Evolutionary conservation across 2,329 filamentous ascomycete species (phyloP), one percentile per base, ranked within the genome.

Genomic region (Exophiala alcalophila): DNA sequence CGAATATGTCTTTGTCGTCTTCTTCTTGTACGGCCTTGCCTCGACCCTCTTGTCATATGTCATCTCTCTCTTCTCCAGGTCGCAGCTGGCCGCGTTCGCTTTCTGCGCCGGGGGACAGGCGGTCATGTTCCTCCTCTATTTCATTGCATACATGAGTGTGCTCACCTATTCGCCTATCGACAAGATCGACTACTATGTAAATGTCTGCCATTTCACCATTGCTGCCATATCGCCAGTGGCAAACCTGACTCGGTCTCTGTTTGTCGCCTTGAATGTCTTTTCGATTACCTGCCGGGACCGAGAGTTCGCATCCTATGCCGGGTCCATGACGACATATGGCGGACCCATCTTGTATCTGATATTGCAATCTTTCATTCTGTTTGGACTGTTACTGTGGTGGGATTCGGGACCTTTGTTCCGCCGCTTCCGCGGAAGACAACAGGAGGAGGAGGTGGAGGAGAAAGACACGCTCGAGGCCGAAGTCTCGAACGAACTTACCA

Each of bases 321-420:
- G 79, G 5, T 78, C 74, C 3, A 78, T 95, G 21, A 73, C 74
- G 1, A 76, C 83, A 19, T 96, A 89, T 56, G 90, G 90, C 20
- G 86, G 86, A 0, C 87, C 88, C 0, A 91, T 95, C 24, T 64
- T 92, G 0, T 95, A 94, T 61, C 76, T 95, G 2, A 74, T 87
- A 35, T 33, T 89, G 0, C 90, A 96, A 59, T 78, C 79, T 0
- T 61, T 86, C 16, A 46, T 86, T 11, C 70, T 92, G 1, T 89
- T 94, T 53, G 69, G 73, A 0, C 64, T 89, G 10, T 71, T 96
- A 0, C 71, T 95, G 10, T 91, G 84, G 82, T 77, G 83, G 58
- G 90, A 96, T 58, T 83, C 83, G 40, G 88, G 87, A 4, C 81
- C 81, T 1, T 72, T 78, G 0, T 74, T 83, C 45, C 69, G 77